Base-by-base conservation (phyloP, 805 yeast species). In the Naumovozyma baii region DNA sequence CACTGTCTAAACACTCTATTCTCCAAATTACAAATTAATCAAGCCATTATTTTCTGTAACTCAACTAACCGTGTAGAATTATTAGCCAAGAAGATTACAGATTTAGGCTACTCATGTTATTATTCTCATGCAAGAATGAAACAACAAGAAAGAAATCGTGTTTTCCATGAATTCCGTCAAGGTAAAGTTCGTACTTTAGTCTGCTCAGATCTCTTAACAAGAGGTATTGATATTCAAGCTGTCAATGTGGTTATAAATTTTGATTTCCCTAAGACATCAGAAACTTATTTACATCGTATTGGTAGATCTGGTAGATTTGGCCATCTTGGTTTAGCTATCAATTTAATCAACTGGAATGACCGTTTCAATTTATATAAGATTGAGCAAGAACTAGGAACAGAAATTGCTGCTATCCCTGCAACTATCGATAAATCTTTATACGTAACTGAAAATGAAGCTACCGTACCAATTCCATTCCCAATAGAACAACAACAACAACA, bases 231-330 rank as follows among this genome's bases (percentile, higher is more conserved):
- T 72, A 90, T 92, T 54, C 97, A 92, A 66, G 97, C 97, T 5
- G 98, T 92, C 48, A 92, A 92, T 59, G 97, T 92, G 35, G 98
- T 92, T 37, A 84, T 92, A 55, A 92, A 92, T 68, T 92, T 92
- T 62, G 98, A 92, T 64, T 92, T 92, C 81, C 98, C 98, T 45
- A 90, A 90, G 64, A 86, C 82, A 39, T 96, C 97, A 5, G 98
- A 92, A 64, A 92, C 97, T 31, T 92, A 92, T 62, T 74, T 92
- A 53, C 98, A 92, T 69, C 83, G 97, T 74, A 92, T 90, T 53
- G 97, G 97, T 73, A 86, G 98, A 72, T 87, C 96, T 5, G 97
- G 98, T 51, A 84, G 98, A 72, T 92, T 85, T 57, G 98, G 98
- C 50, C 98, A 92, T 63, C 77, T 88, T 59, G 98, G 98, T 72